These are phyloP conservation scores for Catharanthus roseus DNA, from an alignment of 257 asterid genomes.

Conservation along the genomic window DNA sequence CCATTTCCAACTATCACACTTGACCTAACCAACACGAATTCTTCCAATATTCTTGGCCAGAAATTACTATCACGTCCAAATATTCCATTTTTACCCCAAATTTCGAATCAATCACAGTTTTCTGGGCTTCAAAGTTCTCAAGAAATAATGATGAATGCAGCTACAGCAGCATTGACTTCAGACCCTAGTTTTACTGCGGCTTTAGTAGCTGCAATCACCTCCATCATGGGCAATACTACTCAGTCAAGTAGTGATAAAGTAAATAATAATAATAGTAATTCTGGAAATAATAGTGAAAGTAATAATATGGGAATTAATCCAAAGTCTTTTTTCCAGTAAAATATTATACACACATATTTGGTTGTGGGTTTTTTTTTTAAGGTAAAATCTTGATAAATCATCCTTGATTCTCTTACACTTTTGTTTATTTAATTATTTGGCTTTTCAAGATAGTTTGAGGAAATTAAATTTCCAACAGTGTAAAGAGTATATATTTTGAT, in stretches of 20 bases:
- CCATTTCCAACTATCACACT: slow-evolving; percentile 49
- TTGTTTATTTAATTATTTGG: background rate
- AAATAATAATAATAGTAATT: background rate
- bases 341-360: background rate
- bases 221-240: slow-evolving; percentile 26
- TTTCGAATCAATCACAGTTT: slow-evolving; percentile 10
- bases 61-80: no score
- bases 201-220: slow-evolving; percentile 31
- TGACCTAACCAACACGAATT: slow-evolving; percentile 30
- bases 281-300: background rate
- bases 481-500: slow-evolving; percentile 1
- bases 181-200: slow-evolving; percentile 41
- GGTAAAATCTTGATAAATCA: background rate
- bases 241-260: slow-evolving; percentile 11
- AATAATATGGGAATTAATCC: background rate
- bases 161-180: slow-evolving; percentile 28
- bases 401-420: background rate
- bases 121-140: slow-evolving; percentile 16
- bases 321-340: background rate
- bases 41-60: background rate
- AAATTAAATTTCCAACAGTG: background rate
- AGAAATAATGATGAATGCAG: slow-evolving; percentile 25
- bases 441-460: background rate
- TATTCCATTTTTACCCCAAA: slow-evolving; percentile 3
- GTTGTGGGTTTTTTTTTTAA: background rate